These are phyloP conservation scores for Chalciporus sp. DNA, from an alignment of 1,284 basidiomycete genomes.

Conservation along the genomic window DNA sequence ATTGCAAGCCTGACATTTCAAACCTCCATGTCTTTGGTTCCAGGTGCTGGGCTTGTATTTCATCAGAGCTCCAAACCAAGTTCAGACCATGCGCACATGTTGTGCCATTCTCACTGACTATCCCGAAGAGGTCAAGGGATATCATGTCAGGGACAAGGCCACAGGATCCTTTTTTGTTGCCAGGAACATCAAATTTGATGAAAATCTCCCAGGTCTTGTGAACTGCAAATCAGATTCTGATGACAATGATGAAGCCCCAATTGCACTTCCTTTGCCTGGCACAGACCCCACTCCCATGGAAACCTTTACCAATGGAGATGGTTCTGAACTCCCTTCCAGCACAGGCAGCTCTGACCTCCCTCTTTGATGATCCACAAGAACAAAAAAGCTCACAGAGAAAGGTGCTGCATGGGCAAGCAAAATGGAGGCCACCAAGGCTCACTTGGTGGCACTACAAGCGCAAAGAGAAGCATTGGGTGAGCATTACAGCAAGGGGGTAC, in stretches of 20 bases:
- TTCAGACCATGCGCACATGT: not conserved
- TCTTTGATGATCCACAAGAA: not conserved
- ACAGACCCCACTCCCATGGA: no score
- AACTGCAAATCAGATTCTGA: not conserved
- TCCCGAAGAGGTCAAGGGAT: not conserved
- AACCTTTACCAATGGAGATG: accelerated
- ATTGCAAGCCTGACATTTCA: not conserved
- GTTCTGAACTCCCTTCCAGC: not conserved
- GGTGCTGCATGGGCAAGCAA: not conserved
- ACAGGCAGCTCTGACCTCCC: not conserved
- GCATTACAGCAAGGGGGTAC: not conserved
- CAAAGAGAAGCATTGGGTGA: not conserved
- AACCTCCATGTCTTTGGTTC: not conserved
- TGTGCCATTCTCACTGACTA: not conserved
- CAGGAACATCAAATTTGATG: not conserved
- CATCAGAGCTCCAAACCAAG: not conserved
- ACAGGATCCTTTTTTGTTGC: not conserved
- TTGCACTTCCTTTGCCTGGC: no score
- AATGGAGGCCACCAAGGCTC: not conserved
- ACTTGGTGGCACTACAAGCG: no score
- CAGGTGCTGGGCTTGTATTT: not conserved
- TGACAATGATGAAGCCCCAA: not conserved
- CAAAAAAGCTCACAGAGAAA: not conserved
- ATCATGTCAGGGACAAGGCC: not conserved
- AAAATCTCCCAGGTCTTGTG: not conserved